Evolutionary conservation across 179 eudicot genomes (phyloP).

Genomic region (Spinacia oleracea): DNA sequence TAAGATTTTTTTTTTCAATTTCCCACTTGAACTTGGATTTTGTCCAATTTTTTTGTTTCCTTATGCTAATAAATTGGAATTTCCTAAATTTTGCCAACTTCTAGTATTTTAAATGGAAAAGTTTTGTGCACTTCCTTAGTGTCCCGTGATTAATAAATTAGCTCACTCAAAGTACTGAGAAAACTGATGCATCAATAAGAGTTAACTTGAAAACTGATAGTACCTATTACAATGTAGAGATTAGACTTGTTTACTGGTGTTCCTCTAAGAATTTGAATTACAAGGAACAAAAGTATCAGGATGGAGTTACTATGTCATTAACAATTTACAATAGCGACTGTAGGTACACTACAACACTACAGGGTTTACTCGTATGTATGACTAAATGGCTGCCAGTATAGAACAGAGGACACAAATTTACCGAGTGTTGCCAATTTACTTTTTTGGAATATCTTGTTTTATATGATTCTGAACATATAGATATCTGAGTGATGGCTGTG

Average conservation of each 20-base stretch:
- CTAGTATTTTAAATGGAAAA: not conserved
- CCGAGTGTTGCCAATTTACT: not conserved
- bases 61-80: not conserved
- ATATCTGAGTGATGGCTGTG: not conserved
- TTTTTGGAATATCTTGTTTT: not conserved
- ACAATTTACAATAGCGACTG: not conserved
- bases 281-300: not conserved
- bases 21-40: not conserved
- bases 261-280: not conserved
- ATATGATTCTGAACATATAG: not conserved
- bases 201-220: not conserved
- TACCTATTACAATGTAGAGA: not conserved
- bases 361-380: not conserved
- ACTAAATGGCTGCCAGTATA: not conserved
- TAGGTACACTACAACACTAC: not conserved
- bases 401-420: not conserved
- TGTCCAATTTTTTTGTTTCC: not conserved
- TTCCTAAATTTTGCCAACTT: not conserved
- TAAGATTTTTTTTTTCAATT: not conserved
- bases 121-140: not conserved
- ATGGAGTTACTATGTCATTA: not conserved
- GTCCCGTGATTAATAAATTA: not conserved
- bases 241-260: not conserved
- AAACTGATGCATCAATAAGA: not conserved
- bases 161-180: not conserved